phyloP scores from a whole-genome alignment of 2,329 filamentous ascomycete species.

The Cercospora sp. region DNA sequence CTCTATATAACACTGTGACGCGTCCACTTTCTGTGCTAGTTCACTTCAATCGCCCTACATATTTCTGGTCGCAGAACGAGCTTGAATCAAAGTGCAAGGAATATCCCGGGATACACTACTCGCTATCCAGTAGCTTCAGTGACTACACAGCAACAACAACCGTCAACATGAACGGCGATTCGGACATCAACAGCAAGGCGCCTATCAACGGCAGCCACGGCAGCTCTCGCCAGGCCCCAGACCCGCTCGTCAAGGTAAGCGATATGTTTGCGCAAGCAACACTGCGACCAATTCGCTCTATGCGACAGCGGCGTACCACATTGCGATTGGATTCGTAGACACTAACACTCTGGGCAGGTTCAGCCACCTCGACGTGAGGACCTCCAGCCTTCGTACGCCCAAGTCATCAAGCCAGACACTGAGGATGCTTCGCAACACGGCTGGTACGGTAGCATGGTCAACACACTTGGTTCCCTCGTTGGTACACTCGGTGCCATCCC shows the following conservation, averaged over 20 bases:
- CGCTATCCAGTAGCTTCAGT: neutral
- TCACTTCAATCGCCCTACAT: neutral
- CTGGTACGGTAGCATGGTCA: constrained; percentile 77
- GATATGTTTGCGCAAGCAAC: neutral
- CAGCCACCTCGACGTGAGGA: constrained; percentile 80
- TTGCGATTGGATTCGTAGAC: neutral
- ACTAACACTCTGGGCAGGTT: constrained; percentile 48
- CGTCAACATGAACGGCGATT: constrained; percentile 24
- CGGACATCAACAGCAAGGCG: constrained; percentile 42
- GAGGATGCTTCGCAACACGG: constrained; percentile 71
- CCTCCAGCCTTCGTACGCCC: constrained; percentile 71
- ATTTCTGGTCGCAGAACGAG: neutral
- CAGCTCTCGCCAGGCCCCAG: constrained; percentile 18
- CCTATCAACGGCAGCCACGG: constrained; percentile 32
- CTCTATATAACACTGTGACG: constrained; percentile 12
- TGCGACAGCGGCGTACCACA: neutral
- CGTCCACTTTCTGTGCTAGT: neutral
- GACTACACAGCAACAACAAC: neutral
- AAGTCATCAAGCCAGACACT: constrained; percentile 58
- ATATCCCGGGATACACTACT: neutral
- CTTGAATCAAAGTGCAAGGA: neutral
- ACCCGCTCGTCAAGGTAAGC: constrained; percentile 43
- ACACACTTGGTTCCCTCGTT: constrained; percentile 69
- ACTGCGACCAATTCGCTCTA: neutral
- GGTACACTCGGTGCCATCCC: constrained; percentile 84